phyloP scores from a whole-genome alignment of 495 filamentous ascomycete genomes.

The Emericellopsis terricola region DNA sequence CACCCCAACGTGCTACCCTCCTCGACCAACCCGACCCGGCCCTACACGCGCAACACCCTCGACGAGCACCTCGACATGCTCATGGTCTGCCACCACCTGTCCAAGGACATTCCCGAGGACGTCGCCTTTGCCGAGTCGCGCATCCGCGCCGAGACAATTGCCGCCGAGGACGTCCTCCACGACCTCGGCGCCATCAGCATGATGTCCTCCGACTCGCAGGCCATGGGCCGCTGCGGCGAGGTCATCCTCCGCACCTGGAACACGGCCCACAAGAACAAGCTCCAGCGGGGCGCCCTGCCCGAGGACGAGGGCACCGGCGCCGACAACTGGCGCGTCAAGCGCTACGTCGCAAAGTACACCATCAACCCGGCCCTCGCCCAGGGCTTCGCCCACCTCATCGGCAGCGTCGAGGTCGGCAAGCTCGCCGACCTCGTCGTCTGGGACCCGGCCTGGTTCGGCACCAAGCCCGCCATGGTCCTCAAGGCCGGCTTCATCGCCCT shows the following conservation, averaged over 20 bases:
- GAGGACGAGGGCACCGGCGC: conserved; percentile 70
- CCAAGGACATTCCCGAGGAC: conserved; percentile 85
- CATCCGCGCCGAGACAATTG: conserved; percentile 92
- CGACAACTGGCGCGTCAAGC: conserved; percentile 85
- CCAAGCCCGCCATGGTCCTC: conserved; percentile 66
- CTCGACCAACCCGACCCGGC: conserved; percentile 84
- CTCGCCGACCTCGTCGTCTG: conserved; percentile 84
- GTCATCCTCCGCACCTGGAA: conserved; percentile 94
- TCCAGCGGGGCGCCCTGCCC: conserved; percentile 56
- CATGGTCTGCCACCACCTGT: conserved; percentile 95
- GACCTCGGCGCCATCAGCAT: conserved; percentile 93
- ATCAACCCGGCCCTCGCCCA: conserved; percentile 92
- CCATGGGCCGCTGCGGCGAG: conserved; percentile 94
- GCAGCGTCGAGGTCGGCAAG: conserved; percentile 78
- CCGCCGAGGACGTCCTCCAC: conserved; percentile 91
- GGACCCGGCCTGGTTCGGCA: conserved; percentile 72
- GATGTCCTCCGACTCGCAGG: conserved; percentile 95
- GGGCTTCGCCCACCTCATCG: conserved; percentile 81
- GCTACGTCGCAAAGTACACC: conserved; percentile 94
- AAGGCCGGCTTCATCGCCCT: conserved; percentile 84
- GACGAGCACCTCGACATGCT: conserved; percentile 98
- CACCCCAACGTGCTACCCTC: conserved; percentile 84
- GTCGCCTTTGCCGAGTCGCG: conserved; percentile 91
- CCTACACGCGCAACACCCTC: conserved; percentile 82
- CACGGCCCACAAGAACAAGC: conserved; percentile 95